Conservation (phyloP, 2,329 filamentous ascomycete species). For the Calonectria multiphialidica region DNA sequence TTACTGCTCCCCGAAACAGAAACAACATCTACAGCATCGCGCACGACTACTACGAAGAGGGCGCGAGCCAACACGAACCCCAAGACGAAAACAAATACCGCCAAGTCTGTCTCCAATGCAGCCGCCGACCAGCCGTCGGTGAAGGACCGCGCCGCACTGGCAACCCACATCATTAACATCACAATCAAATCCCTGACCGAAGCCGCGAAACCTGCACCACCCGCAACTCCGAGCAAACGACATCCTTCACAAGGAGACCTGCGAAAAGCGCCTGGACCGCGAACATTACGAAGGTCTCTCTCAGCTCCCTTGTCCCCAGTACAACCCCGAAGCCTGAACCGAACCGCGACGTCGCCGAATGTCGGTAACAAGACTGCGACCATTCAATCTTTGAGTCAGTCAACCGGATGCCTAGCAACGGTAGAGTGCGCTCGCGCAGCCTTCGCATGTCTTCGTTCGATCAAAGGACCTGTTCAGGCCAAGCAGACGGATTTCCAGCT, state of each 20-base stretch:
- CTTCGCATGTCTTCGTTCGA: conserved; percentile 72
- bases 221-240: conserved; percentile 47
- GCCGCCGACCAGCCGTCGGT: conserved; percentile 45
- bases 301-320: conserved; percentile 72
- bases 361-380: conserved; percentile 50
- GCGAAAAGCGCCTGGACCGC: conserved; percentile 51
- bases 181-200: conserved; percentile 78
- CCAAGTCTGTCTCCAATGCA: conserved; percentile 35
- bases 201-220: conserved; percentile 65
- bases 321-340: conserved; percentile 71
- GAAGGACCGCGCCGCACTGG: conserved; percentile 73
- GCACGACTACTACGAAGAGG: conserved; percentile 39
- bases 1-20: conserved; percentile 55
- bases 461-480: conserved; percentile 66
- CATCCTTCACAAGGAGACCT: conserved; percentile 50
- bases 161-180: conserved; percentile 79
- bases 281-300: conserved; percentile 64
- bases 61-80: conserved; percentile 44
- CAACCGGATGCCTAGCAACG: conserved; percentile 64
- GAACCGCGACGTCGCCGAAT: conserved; percentile 66
- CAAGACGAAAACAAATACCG: conserved; percentile 38
- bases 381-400: conserved; percentile 44
- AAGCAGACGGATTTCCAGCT: conserved; percentile 74
- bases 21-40: conserved; percentile 38
- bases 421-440: conserved; percentile 78